Conservation (phyloP, 345 rosid species). For the Reutealis trisperma region DNA sequence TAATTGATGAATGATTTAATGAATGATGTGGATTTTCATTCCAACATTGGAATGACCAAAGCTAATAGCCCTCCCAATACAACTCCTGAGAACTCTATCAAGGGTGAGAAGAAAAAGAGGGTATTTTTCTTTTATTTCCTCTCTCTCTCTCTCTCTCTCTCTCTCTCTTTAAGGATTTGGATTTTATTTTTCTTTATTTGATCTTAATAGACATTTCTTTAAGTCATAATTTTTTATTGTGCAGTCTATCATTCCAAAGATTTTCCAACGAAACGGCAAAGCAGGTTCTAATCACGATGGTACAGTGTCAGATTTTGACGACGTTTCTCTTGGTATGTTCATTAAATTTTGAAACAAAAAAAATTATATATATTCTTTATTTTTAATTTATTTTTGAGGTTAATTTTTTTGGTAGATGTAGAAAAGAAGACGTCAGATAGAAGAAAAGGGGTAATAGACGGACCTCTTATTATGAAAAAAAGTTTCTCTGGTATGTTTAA, state of each 20-base stretch:
- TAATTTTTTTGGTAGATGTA: constrained; percentile 40
- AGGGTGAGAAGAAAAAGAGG: constrained; percentile 75
- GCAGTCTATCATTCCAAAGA: constrained; percentile 66
- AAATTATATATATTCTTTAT: too few species aligned
- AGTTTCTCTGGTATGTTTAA: constrained; percentile 62
- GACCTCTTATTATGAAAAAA: constrained; percentile 52
- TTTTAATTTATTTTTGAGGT: not conserved
- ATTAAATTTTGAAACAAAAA: not conserved
- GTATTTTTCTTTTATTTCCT: constrained; percentile 35
- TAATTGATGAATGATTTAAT: constrained; percentile 34
- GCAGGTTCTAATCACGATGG: constrained; percentile 34
- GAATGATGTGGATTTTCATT: constrained; percentile 16
- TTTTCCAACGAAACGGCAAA: constrained; percentile 51
- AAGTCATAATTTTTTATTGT: not conserved
- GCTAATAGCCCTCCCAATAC: constrained; percentile 19
- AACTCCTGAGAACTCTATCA: constrained; percentile 42
- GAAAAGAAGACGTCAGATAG: constrained; percentile 42
- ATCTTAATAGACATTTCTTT: not conserved
- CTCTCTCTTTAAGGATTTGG: not conserved
- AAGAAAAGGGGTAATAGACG: constrained; percentile 47
- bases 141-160: not conserved
- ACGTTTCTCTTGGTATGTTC: constrained; percentile 35
- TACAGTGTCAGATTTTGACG: constrained; percentile 30
- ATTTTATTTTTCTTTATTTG: not conserved
- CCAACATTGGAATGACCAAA: constrained; percentile 36